These are phyloP conservation scores for Claviceps spartinae DNA, from an alignment of 2,329 filamentous ascomycete species.

Conservation along the genomic window DNA sequence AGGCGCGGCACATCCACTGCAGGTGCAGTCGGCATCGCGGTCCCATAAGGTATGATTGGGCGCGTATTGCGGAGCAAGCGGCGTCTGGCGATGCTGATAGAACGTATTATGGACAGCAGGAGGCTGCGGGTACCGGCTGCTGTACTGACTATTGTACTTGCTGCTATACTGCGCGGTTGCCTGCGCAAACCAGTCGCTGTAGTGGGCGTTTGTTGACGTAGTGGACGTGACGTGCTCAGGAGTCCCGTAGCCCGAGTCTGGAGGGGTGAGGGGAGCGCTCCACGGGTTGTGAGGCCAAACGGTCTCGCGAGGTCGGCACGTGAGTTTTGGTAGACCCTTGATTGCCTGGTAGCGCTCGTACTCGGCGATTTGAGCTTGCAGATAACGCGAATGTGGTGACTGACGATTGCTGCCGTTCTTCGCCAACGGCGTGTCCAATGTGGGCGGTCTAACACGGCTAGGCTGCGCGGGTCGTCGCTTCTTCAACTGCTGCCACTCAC, in stretches of 20 bases:
- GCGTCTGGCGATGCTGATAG: conserved; percentile 27
- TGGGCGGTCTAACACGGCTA: conserved; percentile 36
- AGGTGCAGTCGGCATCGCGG: conserved; percentile 36
- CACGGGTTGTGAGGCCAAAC: conserved; percentile 32
- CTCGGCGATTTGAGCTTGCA: conserved; percentile 42
- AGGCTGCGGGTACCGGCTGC: conserved; percentile 31
- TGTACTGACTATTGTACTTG: conserved; percentile 19
- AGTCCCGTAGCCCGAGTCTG: conserved; percentile 48
- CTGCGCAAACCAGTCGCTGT: conserved; percentile 44
- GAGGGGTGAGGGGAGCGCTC: conserved; percentile 41
- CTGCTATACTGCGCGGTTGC: conserved; percentile 15
- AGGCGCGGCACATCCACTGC: conserved; percentile 29
- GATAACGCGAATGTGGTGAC: conserved; percentile 30
- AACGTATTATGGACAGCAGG: conserved; percentile 24
- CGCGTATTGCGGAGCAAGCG: conserved; percentile 29
- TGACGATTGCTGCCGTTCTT: conserved; percentile 26
- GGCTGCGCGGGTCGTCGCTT: conserved; percentile 36
- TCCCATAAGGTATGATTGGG: conserved; percentile 39
- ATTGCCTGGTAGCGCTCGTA: conserved; percentile 34
- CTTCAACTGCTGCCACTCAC: conserved; percentile 42
- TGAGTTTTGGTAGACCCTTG: conserved; percentile 26
- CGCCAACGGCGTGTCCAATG: conserved; percentile 29
- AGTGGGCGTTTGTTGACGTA: conserved; percentile 38
- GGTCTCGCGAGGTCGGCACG: conserved; percentile 31
- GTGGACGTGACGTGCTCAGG: conserved; percentile 45